Base-by-base conservation (phyloP, 495 filamentous ascomycete species). In the Talaromyces liani region DNA sequence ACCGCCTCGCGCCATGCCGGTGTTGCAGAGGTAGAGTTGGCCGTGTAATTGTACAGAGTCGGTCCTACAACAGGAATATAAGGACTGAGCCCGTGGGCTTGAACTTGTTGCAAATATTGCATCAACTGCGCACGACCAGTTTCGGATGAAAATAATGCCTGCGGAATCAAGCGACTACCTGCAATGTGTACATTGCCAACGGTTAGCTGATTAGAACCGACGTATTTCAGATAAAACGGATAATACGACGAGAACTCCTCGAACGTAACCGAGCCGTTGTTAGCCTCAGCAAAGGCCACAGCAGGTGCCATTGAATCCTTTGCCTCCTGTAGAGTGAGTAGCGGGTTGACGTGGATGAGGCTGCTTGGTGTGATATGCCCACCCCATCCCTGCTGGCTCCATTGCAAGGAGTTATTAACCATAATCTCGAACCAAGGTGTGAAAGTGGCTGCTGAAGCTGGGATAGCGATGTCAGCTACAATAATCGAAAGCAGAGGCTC, bases 311-410 rank as follows among this genome's bases (percentile, higher is more conserved):
- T 74, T 3, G 74, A 74, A 27, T 53, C 59, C 61, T 64, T 66
- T n/a, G 77, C 77, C 31, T 71, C 66, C 1, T 68, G 39, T 3
- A 75, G 65, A 14, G 63, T 66, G 24, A 77, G 68, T 39, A 73
- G 41, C 0, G 75, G 75, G 51, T 73, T 79, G 49, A 79, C 72
- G 55, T 76, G 70, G 60, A 78, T 70, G 47, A 79, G 66, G 51
- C 68, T 75, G 60, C 68, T 68, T 14, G 72, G 70, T 18, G 66
- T 72, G 31, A 76, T 73, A 53, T 80, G 76, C 5, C 80, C 80
- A 58, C 79, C 79, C 78, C 78, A 82, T 58, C 78, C 80, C 55
- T 79, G 70, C 18, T 75, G 63, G 6, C 74, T 72, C 80, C 78
- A 82, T 62, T 66, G 64, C 6, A 76, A 53, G 51, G 78, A 72